Conservation (phyloP, 2,329 filamentous ascomycete species). For the Helotiales sp. region DNA sequence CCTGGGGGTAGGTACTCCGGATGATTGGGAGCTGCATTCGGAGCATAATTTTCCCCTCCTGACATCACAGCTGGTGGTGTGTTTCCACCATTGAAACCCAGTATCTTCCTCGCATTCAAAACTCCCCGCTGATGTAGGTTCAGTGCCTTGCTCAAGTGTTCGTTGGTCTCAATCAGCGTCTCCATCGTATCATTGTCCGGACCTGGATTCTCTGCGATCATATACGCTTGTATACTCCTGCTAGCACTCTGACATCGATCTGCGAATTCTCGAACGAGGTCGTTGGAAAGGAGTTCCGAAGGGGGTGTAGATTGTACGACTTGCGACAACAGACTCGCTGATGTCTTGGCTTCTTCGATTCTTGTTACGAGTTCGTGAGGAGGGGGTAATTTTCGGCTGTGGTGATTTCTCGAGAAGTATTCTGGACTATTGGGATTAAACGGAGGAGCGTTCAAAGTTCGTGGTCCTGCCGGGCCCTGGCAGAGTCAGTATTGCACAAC, state of each 20-base stretch:
- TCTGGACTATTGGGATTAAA: constrained; percentile 50
- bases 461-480: constrained; percentile 36
- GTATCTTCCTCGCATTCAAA: constrained; percentile 58
- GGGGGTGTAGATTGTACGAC: constrained; percentile 83
- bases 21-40: neutral
- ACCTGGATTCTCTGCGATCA: constrained; percentile 72
- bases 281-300: constrained; percentile 73
- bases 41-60: constrained; percentile 1
- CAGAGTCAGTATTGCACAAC: constrained; percentile 11
- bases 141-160: constrained; percentile 79
- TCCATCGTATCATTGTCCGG: constrained; percentile 95
- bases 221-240: constrained; percentile 81
- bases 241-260: constrained; percentile 82
- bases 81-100: constrained; percentile 39
- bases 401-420: constrained; percentile 56
- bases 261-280: constrained; percentile 90
- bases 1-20: neutral
- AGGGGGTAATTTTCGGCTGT: constrained; percentile 54
- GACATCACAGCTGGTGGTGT: constrained; percentile 29
- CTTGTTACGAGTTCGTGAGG: constrained; percentile 77
- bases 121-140: constrained; percentile 84
- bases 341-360: constrained; percentile 87
- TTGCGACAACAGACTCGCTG: constrained; percentile 88
- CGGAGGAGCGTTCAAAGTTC: constrained; percentile 44
- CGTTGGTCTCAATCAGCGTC: constrained; percentile 90